Evolutionary conservation across 2,329 filamentous ascomycete genomes (phyloP).

Genomic region (Polychaeton citri): DNA sequence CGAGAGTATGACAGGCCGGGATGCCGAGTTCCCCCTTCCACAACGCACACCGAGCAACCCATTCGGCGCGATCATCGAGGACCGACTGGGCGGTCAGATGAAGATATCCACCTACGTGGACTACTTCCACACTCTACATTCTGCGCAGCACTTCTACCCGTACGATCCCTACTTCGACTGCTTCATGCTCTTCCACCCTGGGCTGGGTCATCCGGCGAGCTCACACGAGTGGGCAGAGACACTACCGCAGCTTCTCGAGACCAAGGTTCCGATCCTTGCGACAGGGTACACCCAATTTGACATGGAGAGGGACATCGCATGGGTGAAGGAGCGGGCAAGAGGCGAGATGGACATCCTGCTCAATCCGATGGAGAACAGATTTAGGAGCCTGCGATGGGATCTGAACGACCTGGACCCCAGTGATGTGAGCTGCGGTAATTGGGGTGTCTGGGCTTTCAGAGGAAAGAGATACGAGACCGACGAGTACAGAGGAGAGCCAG

Average conservation of each 20-base stretch:
- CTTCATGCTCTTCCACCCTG: constrained; percentile 94
- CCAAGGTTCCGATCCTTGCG: constrained; percentile 85
- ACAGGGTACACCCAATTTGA: constrained; percentile 95
- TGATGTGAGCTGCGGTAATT: constrained; percentile 90
- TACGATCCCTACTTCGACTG: constrained; percentile 98
- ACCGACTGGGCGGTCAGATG: constrained; percentile 73
- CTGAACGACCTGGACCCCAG: constrained; percentile 90
- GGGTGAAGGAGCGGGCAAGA: constrained; percentile 70
- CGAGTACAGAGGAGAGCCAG: constrained; percentile 8
- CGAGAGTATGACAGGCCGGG: constrained; percentile 88
- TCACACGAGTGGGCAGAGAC: constrained; percentile 92
- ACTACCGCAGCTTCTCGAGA: constrained; percentile 77
- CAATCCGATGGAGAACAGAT: constrained; percentile 84
- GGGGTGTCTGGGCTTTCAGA: constrained; percentile 93
- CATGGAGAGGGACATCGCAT: constrained; percentile 83
- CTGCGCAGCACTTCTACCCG: constrained; percentile 78
- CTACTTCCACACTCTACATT: constrained; percentile 93
- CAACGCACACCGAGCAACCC: constrained; percentile 74
- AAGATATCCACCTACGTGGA: constrained; percentile 98
- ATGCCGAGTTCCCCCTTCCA: constrained; percentile 83
- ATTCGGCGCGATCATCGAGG: constrained; percentile 87
- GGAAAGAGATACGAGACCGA: constrained; percentile 79
- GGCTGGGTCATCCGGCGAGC: constrained; percentile 83
- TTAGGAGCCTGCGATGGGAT: constrained; percentile 92
- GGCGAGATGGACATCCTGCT: constrained; percentile 89